Evolutionary conservation across 257 asterid species (phyloP).

Genomic region (Nicotiana undulata): DNA sequence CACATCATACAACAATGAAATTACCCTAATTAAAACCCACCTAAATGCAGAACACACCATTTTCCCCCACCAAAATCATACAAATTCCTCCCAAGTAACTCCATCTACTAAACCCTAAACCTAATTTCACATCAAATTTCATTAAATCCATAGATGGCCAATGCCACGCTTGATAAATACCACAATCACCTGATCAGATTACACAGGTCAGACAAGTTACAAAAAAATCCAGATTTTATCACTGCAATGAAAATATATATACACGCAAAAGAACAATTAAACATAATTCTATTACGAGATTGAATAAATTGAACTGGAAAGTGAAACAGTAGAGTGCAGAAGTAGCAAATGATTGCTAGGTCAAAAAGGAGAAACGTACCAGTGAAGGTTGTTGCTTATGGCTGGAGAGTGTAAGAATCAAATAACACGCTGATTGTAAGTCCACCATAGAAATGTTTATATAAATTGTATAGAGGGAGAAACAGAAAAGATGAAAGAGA

Average conservation of each 20-base stretch:
- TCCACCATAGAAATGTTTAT: conserved; percentile 4
- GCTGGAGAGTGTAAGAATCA: conserved; percentile 10
- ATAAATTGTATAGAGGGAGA: conserved; percentile 10
- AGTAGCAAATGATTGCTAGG: conserved; percentile 18
- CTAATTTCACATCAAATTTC: conserved; percentile 26
- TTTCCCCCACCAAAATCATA: conserved; percentile 19
- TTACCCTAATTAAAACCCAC: background rate
- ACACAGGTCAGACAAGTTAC: background rate
- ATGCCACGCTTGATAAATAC: conserved; percentile 30
- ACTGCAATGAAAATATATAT: background rate
- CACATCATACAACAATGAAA: background rate
- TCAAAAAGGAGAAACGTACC: conserved; percentile 31
- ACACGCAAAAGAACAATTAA: background rate
- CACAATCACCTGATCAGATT: conserved; percentile 35
- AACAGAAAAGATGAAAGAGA: background rate
- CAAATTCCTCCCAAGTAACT: conserved; percentile 24
- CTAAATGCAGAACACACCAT: conserved; percentile 7
- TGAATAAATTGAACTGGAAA: background rate
- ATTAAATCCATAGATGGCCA: conserved; percentile 10
- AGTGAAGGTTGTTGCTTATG: conserved; percentile 23
- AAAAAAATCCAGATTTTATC: background rate
- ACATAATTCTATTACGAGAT: background rate
- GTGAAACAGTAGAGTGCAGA: background rate
- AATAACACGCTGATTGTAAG: background rate
- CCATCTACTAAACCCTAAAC: conserved; percentile 28